Conservation (phyloP, 2,329 filamentous ascomycete species). For the Fusarium torulosum region DNA sequence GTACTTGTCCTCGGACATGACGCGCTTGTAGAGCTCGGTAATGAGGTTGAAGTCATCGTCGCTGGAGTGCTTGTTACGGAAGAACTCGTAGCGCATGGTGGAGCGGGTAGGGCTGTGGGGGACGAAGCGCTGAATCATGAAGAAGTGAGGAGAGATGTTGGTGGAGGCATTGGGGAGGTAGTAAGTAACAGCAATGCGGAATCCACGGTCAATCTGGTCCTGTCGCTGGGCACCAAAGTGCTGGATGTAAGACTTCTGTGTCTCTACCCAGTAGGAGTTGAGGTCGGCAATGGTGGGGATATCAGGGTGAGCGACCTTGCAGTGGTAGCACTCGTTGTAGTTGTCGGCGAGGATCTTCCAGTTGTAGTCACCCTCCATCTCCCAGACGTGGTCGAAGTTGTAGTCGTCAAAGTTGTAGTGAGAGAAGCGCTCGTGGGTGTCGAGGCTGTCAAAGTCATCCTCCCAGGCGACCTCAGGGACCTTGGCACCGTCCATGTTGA, state of each 20-base stretch:
- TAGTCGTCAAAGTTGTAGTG: constrained; percentile 66
- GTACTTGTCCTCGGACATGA: constrained; percentile 74
- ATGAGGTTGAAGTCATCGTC: constrained; percentile 70
- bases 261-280: constrained; percentile 65
- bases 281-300: constrained; percentile 69
- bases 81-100: constrained; percentile 73
- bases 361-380: constrained; percentile 68
- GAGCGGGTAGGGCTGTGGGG: constrained; percentile 64
- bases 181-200: constrained; percentile 61
- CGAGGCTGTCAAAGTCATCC: constrained; percentile 63
- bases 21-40: constrained; percentile 70
- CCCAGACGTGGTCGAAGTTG: constrained; percentile 68
- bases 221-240: constrained; percentile 62
- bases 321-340: constrained; percentile 77
- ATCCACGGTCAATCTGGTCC: constrained; percentile 62
- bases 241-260: constrained; percentile 62
- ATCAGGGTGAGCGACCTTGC: constrained; percentile 69
- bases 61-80: constrained; percentile 69
- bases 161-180: constrained; percentile 65
- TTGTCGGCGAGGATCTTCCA: constrained; percentile 73
- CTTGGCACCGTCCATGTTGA: constrained; percentile 65
- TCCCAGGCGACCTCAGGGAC: constrained; percentile 64
- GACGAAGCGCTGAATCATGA: constrained; percentile 73
- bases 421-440: constrained; percentile 59
- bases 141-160: constrained; percentile 68